phyloP scores from a whole-genome alignment of 2,329 filamentous ascomycete species.

The Fulvia fulva region DNA sequence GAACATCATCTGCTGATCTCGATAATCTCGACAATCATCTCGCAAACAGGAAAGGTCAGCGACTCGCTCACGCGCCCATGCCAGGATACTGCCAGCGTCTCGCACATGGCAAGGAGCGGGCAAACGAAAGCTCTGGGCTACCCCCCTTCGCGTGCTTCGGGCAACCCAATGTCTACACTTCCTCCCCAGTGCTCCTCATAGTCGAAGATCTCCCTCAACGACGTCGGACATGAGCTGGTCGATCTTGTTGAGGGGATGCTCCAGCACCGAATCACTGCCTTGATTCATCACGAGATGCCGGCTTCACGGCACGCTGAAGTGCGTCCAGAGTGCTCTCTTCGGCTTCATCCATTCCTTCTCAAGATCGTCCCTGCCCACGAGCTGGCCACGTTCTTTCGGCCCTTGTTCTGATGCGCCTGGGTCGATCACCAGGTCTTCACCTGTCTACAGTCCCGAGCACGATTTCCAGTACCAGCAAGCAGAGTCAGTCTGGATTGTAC shows the following conservation, averaged over 20 bases:
- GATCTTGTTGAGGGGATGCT: slow-evolving; percentile 6
- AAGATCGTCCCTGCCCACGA: slow-evolving; percentile 4
- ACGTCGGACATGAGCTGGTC: background rate
- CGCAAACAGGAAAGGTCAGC: background rate
- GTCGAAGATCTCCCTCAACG: background rate
- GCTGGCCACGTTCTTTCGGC: background rate
- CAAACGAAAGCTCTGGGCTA: background rate
- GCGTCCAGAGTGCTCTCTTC: slow-evolving; percentile 18
- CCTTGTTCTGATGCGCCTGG: background rate
- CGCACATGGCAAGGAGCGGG: background rate
- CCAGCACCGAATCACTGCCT: background rate
- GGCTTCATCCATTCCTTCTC: slow-evolving; percentile 16
- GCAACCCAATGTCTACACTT: background rate
- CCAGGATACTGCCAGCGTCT: background rate
- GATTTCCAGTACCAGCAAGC: slow-evolving; percentile 17
- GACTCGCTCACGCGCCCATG: background rate
- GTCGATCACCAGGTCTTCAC: background rate
- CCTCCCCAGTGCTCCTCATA: background rate
- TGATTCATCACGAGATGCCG: background rate
- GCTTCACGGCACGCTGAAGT: slow-evolving; percentile 13
- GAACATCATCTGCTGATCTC: background rate
- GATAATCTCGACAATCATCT: background rate
- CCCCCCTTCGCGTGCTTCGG: background rate
- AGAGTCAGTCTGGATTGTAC: background rate
- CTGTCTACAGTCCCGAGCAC: slow-evolving; percentile 18